phyloP scores from a whole-genome alignment of 208 protist species.

The Crithidia acanthocephali region DNA sequence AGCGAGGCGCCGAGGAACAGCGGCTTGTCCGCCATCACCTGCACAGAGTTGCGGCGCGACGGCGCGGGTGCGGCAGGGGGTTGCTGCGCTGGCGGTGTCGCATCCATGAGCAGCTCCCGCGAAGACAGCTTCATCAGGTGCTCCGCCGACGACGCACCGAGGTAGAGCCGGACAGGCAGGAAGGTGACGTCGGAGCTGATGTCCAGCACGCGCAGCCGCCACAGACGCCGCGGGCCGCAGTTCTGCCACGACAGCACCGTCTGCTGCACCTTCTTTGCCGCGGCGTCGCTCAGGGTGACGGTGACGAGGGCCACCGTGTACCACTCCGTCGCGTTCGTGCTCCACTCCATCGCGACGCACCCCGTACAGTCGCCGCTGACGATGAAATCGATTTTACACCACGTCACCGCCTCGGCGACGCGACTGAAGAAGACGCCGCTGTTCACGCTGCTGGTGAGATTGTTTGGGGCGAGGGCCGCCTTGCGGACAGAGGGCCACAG shows the following conservation, averaged over 20 bases:
- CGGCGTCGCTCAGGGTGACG: constrained; percentile 7
- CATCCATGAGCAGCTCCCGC: constrained; percentile 5
- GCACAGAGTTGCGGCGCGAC: constrained; percentile 5
- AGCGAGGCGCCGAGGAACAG: neutral
- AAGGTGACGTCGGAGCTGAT: constrained; percentile 23
- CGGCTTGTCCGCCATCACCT: neutral
- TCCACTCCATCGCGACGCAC: constrained; percentile 44
- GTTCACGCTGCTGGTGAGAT: constrained; percentile 15
- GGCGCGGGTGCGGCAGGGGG: neutral
- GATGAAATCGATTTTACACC: constrained; percentile 26
- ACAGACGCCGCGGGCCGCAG: constrained; percentile 24
- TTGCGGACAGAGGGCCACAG: constrained; percentile 19
- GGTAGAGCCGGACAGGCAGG: constrained; percentile 20
- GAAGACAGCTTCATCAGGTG: constrained; percentile 12
- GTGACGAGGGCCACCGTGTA: constrained; percentile 20
- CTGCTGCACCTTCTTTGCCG: neutral
- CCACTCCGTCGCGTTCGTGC: constrained; percentile 39
- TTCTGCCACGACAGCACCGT: constrained; percentile 28
- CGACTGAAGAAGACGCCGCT: constrained; percentile 11
- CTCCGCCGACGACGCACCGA: constrained; percentile 21
- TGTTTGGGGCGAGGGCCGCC: neutral
- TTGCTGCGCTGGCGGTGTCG: neutral
- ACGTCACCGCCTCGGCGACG: constrained; percentile 13
- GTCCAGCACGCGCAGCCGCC: constrained; percentile 30
- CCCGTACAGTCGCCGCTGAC: constrained; percentile 18